Percentiles rank a stretch among this genome's conserved stretches.
Evolutionary conservation across 352 stramenopile genomes (phyloP).

Genomic region (Pythium aquatile): DNA sequence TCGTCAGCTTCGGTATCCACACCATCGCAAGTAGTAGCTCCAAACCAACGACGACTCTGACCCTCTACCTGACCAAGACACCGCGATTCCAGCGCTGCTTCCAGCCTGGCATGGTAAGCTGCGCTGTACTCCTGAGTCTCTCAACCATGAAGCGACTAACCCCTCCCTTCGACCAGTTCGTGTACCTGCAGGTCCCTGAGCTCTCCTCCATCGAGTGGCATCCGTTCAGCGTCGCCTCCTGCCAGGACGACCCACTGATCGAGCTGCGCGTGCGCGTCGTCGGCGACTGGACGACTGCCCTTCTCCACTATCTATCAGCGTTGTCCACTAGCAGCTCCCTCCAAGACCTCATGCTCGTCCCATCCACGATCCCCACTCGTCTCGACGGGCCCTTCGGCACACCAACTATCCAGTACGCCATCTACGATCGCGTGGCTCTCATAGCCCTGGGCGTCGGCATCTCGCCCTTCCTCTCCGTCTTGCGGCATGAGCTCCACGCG

Average conservation of each 20-base stretch:
- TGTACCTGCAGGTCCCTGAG: conserved; percentile 56
- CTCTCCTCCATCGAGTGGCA: conserved; percentile 73
- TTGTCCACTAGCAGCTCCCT: background rate
- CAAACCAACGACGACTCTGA: conserved; percentile 16
- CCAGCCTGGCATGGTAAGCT: conserved; percentile 36
- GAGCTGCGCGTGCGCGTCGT: conserved; percentile 41
- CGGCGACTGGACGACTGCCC: conserved; percentile 43
- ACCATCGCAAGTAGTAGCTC: background rate
- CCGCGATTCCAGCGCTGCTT: conserved; percentile 26
- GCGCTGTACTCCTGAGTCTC: no score
- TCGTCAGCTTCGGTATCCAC: conserved; percentile 25
- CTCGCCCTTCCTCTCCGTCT: conserved; percentile 43
- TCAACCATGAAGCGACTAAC: background rate
- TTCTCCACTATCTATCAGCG: background rate
- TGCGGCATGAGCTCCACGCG: conserved; percentile 40
- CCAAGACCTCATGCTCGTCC: background rate
- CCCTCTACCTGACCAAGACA: conserved; percentile 37
- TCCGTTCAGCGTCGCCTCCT: conserved; percentile 71
- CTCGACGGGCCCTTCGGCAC: conserved; percentile 41
- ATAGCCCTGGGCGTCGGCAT: conserved; percentile 41
- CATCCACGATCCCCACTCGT: conserved; percentile 1
- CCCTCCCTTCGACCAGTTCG: conserved; percentile 32
- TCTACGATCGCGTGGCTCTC: conserved; percentile 36
- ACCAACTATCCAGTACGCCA: conserved; percentile 22
- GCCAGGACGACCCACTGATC: conserved; percentile 39